Evolutionary conservation across 2,329 filamentous ascomycete genomes (phyloP).

Genomic region (Trichoderma polysporum): DNA sequence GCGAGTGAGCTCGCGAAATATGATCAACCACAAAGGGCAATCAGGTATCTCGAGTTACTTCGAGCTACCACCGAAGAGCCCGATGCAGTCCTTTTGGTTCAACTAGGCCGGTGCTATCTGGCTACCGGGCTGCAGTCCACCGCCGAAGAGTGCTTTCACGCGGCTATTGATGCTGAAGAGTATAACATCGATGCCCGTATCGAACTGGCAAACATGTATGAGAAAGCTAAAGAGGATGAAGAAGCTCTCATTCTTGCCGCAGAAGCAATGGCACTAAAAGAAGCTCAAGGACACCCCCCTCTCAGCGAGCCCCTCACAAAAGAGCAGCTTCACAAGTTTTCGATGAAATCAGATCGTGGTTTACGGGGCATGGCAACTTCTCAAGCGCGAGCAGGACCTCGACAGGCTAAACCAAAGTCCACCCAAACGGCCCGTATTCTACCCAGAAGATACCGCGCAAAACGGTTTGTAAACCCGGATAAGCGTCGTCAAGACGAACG

Average conservation of each 20-base stretch:
- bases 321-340: not conserved
- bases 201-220: slow-evolving; percentile 81
- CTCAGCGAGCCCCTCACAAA: slow-evolving; percentile 23
- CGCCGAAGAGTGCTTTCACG: slow-evolving; percentile 75
- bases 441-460: slow-evolving; percentile 46
- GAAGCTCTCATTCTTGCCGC: slow-evolving; percentile 75
- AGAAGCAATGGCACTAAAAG: slow-evolving; percentile 68
- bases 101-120: slow-evolving; percentile 68
- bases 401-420: slow-evolving; percentile 3
- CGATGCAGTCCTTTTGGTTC: slow-evolving; percentile 53
- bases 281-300: slow-evolving; percentile 39
- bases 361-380: not conserved
- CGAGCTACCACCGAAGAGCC: slow-evolving; percentile 47
- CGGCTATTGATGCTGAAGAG: slow-evolving; percentile 69
- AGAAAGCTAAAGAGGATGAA: slow-evolving; percentile 68
- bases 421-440: slow-evolving; percentile 26
- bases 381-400: slow-evolving; percentile 10
- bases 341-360: not conserved
- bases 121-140: slow-evolving; percentile 61
- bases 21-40: slow-evolving; percentile 40
- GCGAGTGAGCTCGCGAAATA: slow-evolving; percentile 45
- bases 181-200: slow-evolving; percentile 74
- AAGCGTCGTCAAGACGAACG: slow-evolving; percentile 47
- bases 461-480: slow-evolving; percentile 46
- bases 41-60: slow-evolving; percentile 58